A percentile compares a stretch with the other conserved stretches of the same genome.
These are phyloP conservation scores for Fusarium abutilonis DNA, from an alignment of 2,329 filamentous ascomycete genomes.

Conservation along the genomic window DNA sequence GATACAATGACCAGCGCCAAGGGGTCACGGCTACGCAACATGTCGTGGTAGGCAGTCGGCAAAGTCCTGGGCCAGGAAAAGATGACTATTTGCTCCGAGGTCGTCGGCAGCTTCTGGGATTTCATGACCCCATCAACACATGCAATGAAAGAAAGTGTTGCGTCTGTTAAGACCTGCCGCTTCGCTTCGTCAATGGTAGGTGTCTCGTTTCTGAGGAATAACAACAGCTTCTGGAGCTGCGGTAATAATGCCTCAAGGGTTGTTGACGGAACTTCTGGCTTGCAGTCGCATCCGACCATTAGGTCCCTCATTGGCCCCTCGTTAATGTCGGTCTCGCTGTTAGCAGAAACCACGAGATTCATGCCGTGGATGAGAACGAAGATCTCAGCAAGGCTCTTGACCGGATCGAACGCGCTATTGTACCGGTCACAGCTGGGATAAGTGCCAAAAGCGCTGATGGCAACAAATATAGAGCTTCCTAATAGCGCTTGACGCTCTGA, in stretches of 20 bases:
- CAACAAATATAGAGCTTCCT: slow-evolving; percentile 25
- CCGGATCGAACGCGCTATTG: neutral
- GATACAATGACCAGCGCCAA: slow-evolving; percentile 7
- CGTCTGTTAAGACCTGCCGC: neutral
- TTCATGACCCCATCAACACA: neutral
- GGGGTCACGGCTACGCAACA: slow-evolving; percentile 4
- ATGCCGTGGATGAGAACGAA: slow-evolving; percentile 18
- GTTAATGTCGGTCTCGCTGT: neutral
- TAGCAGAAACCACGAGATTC: slow-evolving; percentile 2
- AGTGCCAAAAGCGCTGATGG: slow-evolving; percentile 18
- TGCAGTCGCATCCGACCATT: slow-evolving; percentile 4
- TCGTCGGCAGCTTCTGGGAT: neutral
- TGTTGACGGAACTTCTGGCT: neutral
- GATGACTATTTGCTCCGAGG: slow-evolving; percentile 9
- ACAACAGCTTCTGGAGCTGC: neutral
- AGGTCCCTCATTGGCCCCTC: slow-evolving; percentile 9
- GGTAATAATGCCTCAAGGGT: neutral
- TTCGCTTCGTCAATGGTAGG: neutral
- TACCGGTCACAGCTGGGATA: slow-evolving; percentile 18
- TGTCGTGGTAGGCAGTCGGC: neutral
- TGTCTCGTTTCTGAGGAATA: neutral
- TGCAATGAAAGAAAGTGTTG: neutral
- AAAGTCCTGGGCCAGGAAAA: slow-evolving; percentile 17
- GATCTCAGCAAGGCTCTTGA: slow-evolving; percentile 19
- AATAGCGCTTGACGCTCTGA: slow-evolving; percentile 19